phyloP scores from a whole-genome alignment of 2,329 filamentous ascomycete genomes.

The Cryphonectria nitschkei region DNA sequence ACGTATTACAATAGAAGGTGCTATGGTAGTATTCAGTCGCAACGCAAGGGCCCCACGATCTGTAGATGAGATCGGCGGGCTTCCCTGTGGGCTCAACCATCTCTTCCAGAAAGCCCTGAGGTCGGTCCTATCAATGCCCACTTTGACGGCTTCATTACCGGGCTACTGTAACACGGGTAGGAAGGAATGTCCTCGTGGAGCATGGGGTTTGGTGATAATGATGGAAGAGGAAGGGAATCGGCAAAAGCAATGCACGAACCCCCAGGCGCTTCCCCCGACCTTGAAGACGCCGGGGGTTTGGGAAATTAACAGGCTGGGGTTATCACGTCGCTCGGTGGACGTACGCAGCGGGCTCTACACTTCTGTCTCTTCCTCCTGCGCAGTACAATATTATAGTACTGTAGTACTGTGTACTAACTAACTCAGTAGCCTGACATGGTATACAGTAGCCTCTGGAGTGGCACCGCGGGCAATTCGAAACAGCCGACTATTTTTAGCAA shows the following conservation, averaged over 20 bases:
- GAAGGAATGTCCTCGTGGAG: neutral
- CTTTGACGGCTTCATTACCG: neutral
- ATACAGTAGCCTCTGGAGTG: conserved; percentile 5
- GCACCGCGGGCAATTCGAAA: conserved; percentile 13
- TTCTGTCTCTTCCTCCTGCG: neutral
- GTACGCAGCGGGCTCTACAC: neutral
- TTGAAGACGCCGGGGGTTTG: neutral
- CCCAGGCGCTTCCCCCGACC: neutral
- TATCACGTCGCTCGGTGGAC: neutral
- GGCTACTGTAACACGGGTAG: neutral
- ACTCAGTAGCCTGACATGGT: neutral
- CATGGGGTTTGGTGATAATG: neutral
- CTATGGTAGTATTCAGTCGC: neutral
- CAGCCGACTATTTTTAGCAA: conserved; percentile 12
- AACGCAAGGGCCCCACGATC: conserved; percentile 9
- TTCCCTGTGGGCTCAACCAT: neutral
- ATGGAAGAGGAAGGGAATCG: neutral
- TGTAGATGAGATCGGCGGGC: conserved; percentile 4
- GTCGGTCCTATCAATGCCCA: neutral
- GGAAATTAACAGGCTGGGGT: conserved; percentile 3
- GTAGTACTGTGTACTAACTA: neutral
- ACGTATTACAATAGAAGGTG: neutral
- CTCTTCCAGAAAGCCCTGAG: neutral
- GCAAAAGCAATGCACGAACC: neutral
- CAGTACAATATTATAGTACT: no score